These are phyloP conservation scores for Coemansia sp. DNA, from an alignment of 192 early-diverging fungal genomes.

Conservation along the genomic window DNA sequence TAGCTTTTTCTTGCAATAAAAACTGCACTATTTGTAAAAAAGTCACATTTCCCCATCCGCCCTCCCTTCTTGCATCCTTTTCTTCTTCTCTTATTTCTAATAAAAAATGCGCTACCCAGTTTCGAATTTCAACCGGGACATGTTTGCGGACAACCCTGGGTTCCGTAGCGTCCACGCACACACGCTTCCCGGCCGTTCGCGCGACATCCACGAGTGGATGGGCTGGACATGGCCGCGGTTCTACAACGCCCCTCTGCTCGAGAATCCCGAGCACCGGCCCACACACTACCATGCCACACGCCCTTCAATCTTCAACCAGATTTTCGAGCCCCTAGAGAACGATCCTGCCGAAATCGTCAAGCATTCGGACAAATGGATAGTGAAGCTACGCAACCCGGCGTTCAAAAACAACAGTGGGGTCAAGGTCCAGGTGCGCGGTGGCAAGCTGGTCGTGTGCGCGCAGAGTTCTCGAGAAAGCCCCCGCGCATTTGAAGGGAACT, in stretches of 20 bases:
- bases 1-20: not conserved
- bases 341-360: conserved; percentile 13
- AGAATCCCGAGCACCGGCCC: conserved; percentile 2
- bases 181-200: conserved; percentile 28
- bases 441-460: conserved; percentile 20
- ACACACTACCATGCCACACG: not conserved
- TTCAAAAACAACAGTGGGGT: conserved; percentile 17
- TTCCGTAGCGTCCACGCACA: conserved; percentile 35
- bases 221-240: conserved; percentile 22
- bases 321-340: conserved; percentile 13
- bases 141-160: conserved; percentile 21
- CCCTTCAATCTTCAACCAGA: conserved; percentile 15
- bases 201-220: conserved; percentile 12
- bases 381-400: conserved; percentile 21
- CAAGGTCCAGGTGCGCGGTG: conserved; percentile 25
- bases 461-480: not conserved
- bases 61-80: not conserved
- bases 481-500: conserved; percentile 6
- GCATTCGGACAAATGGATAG: conserved; percentile 14
- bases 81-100: not conserved
- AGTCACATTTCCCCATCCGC: not conserved
- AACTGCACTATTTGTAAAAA: not conserved
- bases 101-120: conserved; percentile 2
- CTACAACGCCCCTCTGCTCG: conserved; percentile 3
- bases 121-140: conserved; percentile 44